These are phyloP conservation scores for Cichorium intybus DNA, from an alignment of 140 eudicot species.

Conservation along the genomic window DNA sequence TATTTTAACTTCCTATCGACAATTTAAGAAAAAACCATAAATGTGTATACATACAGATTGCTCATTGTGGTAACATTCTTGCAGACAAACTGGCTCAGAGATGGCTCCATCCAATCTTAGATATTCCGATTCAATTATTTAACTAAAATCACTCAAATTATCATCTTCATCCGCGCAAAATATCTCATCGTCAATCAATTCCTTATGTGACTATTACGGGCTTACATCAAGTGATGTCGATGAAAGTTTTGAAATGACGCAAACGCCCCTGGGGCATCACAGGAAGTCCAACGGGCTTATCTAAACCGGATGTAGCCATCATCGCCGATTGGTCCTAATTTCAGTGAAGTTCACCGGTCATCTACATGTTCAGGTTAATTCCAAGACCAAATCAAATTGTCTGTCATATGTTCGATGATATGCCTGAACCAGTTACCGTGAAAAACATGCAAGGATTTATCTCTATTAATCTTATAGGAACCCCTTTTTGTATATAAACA, in stretches of 20 bases:
- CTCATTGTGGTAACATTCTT: constrained; percentile 15
- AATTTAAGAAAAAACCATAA: neutral
- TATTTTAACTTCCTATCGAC: neutral
- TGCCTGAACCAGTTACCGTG: too few species aligned
- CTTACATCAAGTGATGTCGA: constrained; percentile 32
- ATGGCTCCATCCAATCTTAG: constrained; percentile 34
- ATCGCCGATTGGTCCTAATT: too few species aligned
- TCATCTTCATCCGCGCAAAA: constrained; percentile 42
- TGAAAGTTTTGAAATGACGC: constrained; percentile 61
- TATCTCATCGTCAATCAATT: constrained; percentile 59
- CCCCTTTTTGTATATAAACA: too few species aligned
- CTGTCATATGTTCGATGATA: too few species aligned
- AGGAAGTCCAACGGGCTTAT: constrained; percentile 59
- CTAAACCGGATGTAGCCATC: too few species aligned
- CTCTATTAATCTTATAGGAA: too few species aligned
- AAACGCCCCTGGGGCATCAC: constrained; percentile 50
- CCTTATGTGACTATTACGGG: constrained; percentile 62
- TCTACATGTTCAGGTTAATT: too few species aligned
- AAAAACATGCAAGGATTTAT: too few species aligned
- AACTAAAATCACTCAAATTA: constrained; percentile 56
- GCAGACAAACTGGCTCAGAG: constrained; percentile 55
- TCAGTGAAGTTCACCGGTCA: too few species aligned
- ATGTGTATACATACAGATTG: neutral
- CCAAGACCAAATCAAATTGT: too few species aligned
- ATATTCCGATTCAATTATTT: constrained; percentile 59